These are phyloP conservation scores for Remersonia thermophila DNA, from an alignment of 2,329 filamentous ascomycete genomes.

Conservation along the genomic window DNA sequence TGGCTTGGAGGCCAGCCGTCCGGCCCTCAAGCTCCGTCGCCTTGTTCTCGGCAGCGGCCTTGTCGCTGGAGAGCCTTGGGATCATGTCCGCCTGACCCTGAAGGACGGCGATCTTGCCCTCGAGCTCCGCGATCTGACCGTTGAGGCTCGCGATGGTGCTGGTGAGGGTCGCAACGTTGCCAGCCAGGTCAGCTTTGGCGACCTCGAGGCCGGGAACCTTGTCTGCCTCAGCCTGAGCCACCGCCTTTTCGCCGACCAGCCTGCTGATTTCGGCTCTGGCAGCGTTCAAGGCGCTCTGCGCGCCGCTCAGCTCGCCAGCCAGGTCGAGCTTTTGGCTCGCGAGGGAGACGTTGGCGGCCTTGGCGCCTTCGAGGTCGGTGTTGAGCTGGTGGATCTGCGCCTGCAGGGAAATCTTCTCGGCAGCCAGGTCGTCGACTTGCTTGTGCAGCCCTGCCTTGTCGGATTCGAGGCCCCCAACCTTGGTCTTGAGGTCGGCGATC, in stretches of 20 bases:
- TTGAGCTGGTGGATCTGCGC: slow-evolving; percentile 14
- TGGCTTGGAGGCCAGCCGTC: slow-evolving; percentile 11
- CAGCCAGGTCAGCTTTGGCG: slow-evolving; percentile 9
- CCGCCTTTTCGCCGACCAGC: slow-evolving; percentile 15
- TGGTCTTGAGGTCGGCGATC: slow-evolving; percentile 9
- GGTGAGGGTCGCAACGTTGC: slow-evolving; percentile 9
- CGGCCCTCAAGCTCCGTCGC: slow-evolving; percentile 13
- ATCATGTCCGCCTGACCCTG: slow-evolving; percentile 17
- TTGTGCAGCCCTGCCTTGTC: slow-evolving; percentile 16
- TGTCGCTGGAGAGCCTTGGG: slow-evolving; percentile 14
- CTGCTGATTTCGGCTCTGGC: slow-evolving; percentile 13
- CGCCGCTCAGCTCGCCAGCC: slow-evolving; percentile 10
- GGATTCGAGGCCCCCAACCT: slow-evolving; percentile 14
- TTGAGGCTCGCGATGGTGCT: slow-evolving; percentile 13
- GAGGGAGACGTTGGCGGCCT: slow-evolving; percentile 18
- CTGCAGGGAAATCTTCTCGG: slow-evolving; percentile 10
- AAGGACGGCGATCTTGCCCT: slow-evolving; percentile 9
- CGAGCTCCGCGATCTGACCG: slow-evolving; percentile 12
- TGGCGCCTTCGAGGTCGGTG: slow-evolving; percentile 18
- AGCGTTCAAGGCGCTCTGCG: slow-evolving; percentile 12
- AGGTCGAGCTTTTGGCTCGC: slow-evolving; percentile 18
- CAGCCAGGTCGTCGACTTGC: slow-evolving; percentile 12
- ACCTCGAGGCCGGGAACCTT: slow-evolving; percentile 13
- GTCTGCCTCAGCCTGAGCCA: slow-evolving; percentile 15
- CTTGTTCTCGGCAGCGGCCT: slow-evolving; percentile 11